Base-by-base conservation (phyloP, 805 yeast genomes). In the Yarrowia bubula region DNA sequence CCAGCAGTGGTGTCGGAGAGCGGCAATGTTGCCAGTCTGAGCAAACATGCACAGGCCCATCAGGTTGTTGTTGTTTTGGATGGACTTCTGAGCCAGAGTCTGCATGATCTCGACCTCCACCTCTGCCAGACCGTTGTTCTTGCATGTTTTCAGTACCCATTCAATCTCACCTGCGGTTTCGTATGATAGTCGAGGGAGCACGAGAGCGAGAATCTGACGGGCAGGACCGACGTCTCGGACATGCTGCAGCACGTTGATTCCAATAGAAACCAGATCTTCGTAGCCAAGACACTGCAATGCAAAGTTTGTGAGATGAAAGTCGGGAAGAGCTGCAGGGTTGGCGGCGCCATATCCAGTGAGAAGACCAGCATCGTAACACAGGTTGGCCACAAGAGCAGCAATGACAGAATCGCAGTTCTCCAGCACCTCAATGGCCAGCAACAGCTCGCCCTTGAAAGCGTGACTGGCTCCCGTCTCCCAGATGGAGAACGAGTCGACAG, bases 381-480 rank as follows among this genome's bases (percentile, higher is more conserved):
- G 66, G 66, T 74, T 73, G 11, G 73, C 70, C 51, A 72, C 55
- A 31, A 68, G 66, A 3, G 77, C 71, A 0, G 78, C 75, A 8
- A 70, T 66, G 18, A 72, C 68, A 5, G 68, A 18, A 55, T 75
- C 78, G 1, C 73, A 60, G 7, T 47, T 41, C 31, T 72, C 75
- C 1, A 72, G 44, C 11, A 66, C 46, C 42, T 66, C 65, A 31
- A 72, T 65, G 1, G 71, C 74, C 35, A 60, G 41, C 8, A 74
- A 68, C 28, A 71, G 66, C 18, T 71, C 68, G 8, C 73, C 73
- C 11, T 68, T 39, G 42, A 75, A 53, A 10, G 73, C 68, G n/a
- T 72, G 70, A 3, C 71, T 69, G 64, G 74, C 71, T 4, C 72
- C 75, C 13, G 46, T 68, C 37, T 75, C 78, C 69, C 74, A 69